Percentiles rank a stretch among this genome's conserved stretches.
Conservation (phyloP, 2,329 filamentous ascomycete species). For the Coniochaeta prunicola region DNA sequence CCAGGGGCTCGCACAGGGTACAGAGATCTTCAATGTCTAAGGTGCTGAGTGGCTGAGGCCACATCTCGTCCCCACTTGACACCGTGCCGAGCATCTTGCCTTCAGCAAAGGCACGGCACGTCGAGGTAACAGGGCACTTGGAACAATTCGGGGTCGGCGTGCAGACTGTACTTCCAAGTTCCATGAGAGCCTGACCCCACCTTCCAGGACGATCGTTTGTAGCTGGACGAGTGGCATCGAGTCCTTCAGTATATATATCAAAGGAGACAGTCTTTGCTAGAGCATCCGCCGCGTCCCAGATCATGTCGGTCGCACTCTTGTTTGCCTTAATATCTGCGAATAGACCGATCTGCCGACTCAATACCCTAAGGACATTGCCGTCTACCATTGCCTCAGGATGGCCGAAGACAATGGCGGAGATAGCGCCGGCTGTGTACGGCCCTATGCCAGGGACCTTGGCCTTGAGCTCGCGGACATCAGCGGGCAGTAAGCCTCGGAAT, state of each 20-base stretch:
- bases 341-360: slow-evolving; percentile 53
- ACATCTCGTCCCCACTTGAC: not conserved
- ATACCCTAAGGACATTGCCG: slow-evolving; percentile 54
- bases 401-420: slow-evolving; percentile 57
- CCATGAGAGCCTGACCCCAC: slow-evolving; percentile 61
- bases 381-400: slow-evolving; percentile 53
- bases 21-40: slow-evolving; percentile 46
- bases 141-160: slow-evolving; percentile 51
- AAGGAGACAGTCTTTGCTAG: slow-evolving; percentile 44
- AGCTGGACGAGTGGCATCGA: slow-evolving; percentile 9
- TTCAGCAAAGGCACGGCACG: slow-evolving; percentile 44
- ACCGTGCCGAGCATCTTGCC: slow-evolving; percentile 25
- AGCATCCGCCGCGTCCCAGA: slow-evolving; percentile 52
- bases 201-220: slow-evolving; percentile 45
- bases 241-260: slow-evolving; percentile 20
- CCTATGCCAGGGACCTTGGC: slow-evolving; percentile 52
- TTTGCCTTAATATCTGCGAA: slow-evolving; percentile 50
- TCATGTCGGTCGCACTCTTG: slow-evolving; percentile 40
- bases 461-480: slow-evolving; percentile 35
- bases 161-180: slow-evolving; percentile 56
- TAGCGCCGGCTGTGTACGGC: slow-evolving; percentile 55
- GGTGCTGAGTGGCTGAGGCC: not conserved
- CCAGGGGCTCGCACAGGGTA: slow-evolving; percentile 38
- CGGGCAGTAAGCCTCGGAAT: slow-evolving; percentile 42
- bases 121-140: slow-evolving; percentile 40